Conservation (phyloP, 2,329 filamentous ascomycete species). For the Sarocladiaceae sp. region DNA sequence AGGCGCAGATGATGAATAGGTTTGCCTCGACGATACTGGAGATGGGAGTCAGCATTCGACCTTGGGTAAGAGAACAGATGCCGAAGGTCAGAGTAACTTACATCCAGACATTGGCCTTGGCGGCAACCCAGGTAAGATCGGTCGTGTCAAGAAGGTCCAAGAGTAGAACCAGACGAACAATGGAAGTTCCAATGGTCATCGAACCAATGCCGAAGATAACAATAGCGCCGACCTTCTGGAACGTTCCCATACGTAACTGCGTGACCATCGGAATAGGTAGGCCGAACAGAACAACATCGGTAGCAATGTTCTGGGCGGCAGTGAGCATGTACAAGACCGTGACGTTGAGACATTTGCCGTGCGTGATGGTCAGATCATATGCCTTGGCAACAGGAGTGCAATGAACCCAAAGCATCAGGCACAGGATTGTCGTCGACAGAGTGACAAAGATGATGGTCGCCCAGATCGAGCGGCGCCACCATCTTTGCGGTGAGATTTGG, state of each 20-base stretch:
- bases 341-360: slow-evolving; percentile 35
- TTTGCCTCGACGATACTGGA: slow-evolving; percentile 33
- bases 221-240: slow-evolving; percentile 39
- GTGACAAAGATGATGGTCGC: slow-evolving; percentile 23
- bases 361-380: slow-evolving; percentile 15
- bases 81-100: slow-evolving; percentile 15
- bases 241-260: slow-evolving; percentile 35
- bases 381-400: slow-evolving; percentile 20
- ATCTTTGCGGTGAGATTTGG: slow-evolving; percentile 27
- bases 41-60: no score
- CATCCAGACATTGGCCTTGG: slow-evolving; percentile 23
- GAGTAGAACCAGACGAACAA: slow-evolving; percentile 22
- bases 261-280: slow-evolving; percentile 42
- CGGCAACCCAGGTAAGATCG: slow-evolving; percentile 26
- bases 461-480: slow-evolving; percentile 26
- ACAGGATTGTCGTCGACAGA: slow-evolving; percentile 23
- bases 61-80: no score
- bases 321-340: slow-evolving; percentile 44
- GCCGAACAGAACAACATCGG: slow-evolving; percentile 40
- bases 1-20: slow-evolving; percentile 35
- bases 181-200: slow-evolving; percentile 24
- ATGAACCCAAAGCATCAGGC: slow-evolving; percentile 18
- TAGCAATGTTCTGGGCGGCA: slow-evolving; percentile 41
- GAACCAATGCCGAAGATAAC: slow-evolving; percentile 40
- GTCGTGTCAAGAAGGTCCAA: slow-evolving; percentile 18